Evolutionary conservation across 2,329 filamentous ascomycete genomes (phyloP), one percentile per base, ranked within the genome.

Genomic region (Graphium sp.): DNA sequence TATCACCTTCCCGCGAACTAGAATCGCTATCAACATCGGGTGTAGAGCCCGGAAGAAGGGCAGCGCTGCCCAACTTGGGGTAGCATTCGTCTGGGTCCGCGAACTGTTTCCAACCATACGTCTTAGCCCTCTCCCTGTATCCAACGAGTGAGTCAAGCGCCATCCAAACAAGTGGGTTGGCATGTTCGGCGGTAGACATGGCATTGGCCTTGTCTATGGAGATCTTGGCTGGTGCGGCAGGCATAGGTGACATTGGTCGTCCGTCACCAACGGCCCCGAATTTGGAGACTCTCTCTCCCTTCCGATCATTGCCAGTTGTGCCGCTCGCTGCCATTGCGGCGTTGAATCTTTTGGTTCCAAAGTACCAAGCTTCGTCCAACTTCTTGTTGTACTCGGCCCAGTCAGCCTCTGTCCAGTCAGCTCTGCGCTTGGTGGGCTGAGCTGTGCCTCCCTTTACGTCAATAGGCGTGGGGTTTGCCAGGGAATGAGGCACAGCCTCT

Each of bases 101-200:
- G 18, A 7, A 24, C 11, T 27, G 7, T 18, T 7, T 24, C 5
- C 21, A 12, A 12, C 11, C 22, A 10, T 21, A 15, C 12, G 6
- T 15, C 9, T 14, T 13, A 6, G 24, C 13, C 5, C 3, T 8
- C 19, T 26, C 18, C 17, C 14, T 21, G 13, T 21, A 19, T 18
- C 23, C 18, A n/a, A 20, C 15, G 18, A 31, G 12, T 6, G 29
- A 18, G 6, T 31, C 24, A 32, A 55, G 49, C 4, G 47, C 43
- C 49, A 61, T 51, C 27, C 48, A 53, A 7, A 66, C 30, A 8
- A 65, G 44, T 2, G 58, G 55, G 9, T 45, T 40, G 8, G 49
- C 46, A 29, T 60, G 52, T 27, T 60, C 52, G 2, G 44, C 36
- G 3, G 45, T 42, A 5, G 53, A 42, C 35, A 53, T 52, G 6